phyloP scores from a whole-genome alignment of 2,329 filamentous ascomycete genomes.

The Fusarium sp. region DNA sequence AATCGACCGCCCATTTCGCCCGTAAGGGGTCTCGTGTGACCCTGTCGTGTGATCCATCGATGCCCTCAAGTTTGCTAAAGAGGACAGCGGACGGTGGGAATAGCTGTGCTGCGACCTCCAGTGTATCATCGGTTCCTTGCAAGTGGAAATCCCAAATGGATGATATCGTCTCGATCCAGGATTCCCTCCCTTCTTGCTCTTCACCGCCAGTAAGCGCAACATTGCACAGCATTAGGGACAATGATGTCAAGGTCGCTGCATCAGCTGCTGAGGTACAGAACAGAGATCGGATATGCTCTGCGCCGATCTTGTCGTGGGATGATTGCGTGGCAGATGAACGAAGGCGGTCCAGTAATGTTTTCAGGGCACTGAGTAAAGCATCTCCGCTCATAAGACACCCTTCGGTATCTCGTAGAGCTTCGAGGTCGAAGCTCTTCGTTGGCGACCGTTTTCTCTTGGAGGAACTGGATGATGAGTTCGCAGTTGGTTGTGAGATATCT shows the following conservation, averaged over 20 bases:
- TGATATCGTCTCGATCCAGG: conserved; percentile 59
- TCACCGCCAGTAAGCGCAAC: conserved; percentile 46
- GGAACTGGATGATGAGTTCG: conserved; percentile 39
- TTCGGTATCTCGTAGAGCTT: conserved; percentile 50
- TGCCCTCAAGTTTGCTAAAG: conserved; percentile 52
- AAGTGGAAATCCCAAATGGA: conserved; percentile 64
- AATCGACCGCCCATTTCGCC: conserved; percentile 55
- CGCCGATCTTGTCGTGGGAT: conserved; percentile 60
- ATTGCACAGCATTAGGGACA: conserved; percentile 57
- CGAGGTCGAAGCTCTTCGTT: conserved; percentile 50
- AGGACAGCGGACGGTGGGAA: conserved; percentile 52
- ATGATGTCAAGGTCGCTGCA: conserved; percentile 55
- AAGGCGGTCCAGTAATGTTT: conserved; percentile 57
- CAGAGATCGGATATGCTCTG: conserved; percentile 66
- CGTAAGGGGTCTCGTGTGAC: conserved; percentile 26
- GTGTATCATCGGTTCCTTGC: conserved; percentile 57
- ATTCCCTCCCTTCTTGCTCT: conserved; percentile 51
- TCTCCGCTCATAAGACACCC: conserved; percentile 58
- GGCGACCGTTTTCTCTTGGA: conserved; percentile 59
- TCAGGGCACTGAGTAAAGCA: conserved; percentile 59
- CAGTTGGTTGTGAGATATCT: conserved; percentile 57
- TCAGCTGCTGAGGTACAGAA: conserved; percentile 62
- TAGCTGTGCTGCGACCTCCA: conserved; percentile 59
- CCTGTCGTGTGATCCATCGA: conserved; percentile 31
- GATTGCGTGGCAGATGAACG: conserved; percentile 47